Evolutionary conservation across 192 early-diverging fungal species (phyloP).

Genomic region (Umbelopsis sp.): DNA sequence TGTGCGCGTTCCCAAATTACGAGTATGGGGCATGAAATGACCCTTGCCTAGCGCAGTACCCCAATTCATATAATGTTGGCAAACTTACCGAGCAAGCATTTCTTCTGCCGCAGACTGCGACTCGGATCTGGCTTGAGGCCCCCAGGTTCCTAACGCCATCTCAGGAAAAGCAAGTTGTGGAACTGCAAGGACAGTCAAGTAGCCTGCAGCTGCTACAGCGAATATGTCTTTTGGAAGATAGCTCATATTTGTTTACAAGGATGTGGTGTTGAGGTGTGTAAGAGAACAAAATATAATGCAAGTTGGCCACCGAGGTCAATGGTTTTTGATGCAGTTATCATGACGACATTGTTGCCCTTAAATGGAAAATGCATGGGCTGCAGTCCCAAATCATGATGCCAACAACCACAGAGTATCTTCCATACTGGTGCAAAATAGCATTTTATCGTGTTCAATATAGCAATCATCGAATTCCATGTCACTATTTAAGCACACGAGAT

Average conservation of each 20-base stretch:
- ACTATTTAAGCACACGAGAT: too few relatives aligned
- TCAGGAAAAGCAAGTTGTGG: conserved; percentile 22
- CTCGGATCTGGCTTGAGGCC: conserved; percentile 13
- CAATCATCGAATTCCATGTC: too few relatives aligned
- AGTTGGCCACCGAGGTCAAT: too few relatives aligned
- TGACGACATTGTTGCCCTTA: neutral
- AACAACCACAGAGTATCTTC: neutral
- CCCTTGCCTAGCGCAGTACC: too few relatives aligned
- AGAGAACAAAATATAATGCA: neutral
- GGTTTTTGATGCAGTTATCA: conserved; percentile 1
- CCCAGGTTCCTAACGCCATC: conserved; percentile 21
- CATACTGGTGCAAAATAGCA: too few relatives aligned
- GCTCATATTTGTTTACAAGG: neutral
- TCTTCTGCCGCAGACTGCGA: conserved; percentile 19
- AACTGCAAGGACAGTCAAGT: conserved; percentile 17
- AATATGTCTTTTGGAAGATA: conserved; percentile 26
- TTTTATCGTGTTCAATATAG: too few relatives aligned
- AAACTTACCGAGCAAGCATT: conserved; percentile 16
- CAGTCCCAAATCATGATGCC: neutral
- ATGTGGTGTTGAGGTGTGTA: neutral
- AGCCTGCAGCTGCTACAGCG: conserved; percentile 21
- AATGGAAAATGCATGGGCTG: neutral
- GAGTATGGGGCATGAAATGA: too few relatives aligned
- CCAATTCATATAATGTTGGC: too few relatives aligned
- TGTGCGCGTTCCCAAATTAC: neutral